Percentiles rank a stretch among this genome's conserved stretches.
Evolutionary conservation across 305 asterid species (phyloP).

Genomic region (Fraxinus platypoda): DNA sequence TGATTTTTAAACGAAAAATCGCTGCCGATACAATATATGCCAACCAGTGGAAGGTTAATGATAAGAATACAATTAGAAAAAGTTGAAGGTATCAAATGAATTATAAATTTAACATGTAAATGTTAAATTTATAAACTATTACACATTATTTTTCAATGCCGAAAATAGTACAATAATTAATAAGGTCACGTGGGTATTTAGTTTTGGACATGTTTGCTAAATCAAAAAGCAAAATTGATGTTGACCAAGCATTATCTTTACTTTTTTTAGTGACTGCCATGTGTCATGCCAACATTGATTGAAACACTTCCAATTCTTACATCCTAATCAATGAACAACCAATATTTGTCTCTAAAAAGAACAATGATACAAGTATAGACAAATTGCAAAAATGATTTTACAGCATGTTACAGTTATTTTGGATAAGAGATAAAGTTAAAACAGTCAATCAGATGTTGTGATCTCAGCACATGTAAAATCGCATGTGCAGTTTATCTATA

Average conservation of each 20-base stretch:
- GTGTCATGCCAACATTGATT: neutral
- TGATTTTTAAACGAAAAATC: too few relatives aligned
- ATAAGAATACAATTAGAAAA: neutral
- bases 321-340: neutral
- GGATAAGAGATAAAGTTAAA: too few relatives aligned
- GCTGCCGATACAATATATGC: neutral
- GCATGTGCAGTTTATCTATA: too few relatives aligned
- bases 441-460: too few relatives aligned
- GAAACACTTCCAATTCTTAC: neutral
- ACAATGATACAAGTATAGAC: too few relatives aligned
- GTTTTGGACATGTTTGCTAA: neutral
- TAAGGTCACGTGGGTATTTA: neutral
- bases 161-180: neutral
- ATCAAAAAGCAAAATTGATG: neutral
- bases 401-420: too few relatives aligned
- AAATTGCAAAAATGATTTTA: too few relatives aligned
- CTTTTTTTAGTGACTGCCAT: neutral
- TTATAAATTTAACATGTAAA: too few relatives aligned
- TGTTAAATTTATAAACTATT: too few relatives aligned
- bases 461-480: too few relatives aligned
- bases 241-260: neutral
- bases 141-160: neutral
- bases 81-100: neutral
- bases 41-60: neutral
- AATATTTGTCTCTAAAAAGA: neutral